Base-by-base conservation (phyloP, 2,329 filamentous ascomycete genomes). In the Scytalidium lignicola region DNA sequence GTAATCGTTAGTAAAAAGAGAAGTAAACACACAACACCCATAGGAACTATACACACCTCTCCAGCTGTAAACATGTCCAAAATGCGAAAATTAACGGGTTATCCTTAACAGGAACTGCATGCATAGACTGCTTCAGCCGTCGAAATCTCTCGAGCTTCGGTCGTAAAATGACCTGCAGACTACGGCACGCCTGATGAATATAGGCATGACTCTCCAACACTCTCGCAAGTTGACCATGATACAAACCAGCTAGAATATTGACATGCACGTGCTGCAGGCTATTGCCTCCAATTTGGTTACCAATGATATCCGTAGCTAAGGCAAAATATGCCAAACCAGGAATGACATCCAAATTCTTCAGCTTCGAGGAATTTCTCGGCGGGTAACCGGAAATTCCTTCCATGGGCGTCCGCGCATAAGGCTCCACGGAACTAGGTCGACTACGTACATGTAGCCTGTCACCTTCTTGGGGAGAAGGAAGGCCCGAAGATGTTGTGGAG, bases 41-140 rank as follows among this genome's bases (percentile, higher is more conserved):
- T 37, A 41, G 18, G 5, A 9, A 18, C 22, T 17, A n/a, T 21
- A 47, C 67, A 57, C 67, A 89, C 86, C 85, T 96, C 68, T 97
- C 92, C 10, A 97, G 75, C 62, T 97, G 92, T 54, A 96, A 72
- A 64, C 89, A 95, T 7, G 91, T 93, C 92, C 92, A 97, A 61
- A 91, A 96, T 0, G 89, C 86, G 58, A 95, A 78, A 13, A 86
- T 74, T 29, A 86, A 74, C 49, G 85, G 74, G 61, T 90, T 88
- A 58, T 84, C 78, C 42, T 61, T 64, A 8, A 56, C 41, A 32
- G 53, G 51, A 17, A 55, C 45, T 8, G 55, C 32, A 26, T 19
- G 26, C 20, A 20, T 49, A 29, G 20, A 37, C 20, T 45, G 42
- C 43, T 3, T 49, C 28, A 43, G 59, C 71, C 58, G 50, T 64